Evolutionary conservation across 768 basidiomycete species (phyloP).

Genomic region (Pholiota conissans): DNA sequence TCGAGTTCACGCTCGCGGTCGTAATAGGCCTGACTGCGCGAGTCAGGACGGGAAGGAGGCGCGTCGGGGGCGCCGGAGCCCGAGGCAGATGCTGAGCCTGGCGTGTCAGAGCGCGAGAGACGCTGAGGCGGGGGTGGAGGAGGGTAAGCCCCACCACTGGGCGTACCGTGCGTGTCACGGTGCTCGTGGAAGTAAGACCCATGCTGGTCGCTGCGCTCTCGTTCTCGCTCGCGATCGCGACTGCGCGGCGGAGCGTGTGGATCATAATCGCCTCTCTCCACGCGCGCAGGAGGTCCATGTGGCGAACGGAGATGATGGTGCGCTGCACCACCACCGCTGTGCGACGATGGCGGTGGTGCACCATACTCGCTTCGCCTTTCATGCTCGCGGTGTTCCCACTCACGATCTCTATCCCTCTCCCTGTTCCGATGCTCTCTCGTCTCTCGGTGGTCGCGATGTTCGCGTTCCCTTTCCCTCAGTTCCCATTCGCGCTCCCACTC

Average conservation of each 20-base stretch:
- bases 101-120: slow-evolving; percentile 57
- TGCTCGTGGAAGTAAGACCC: slow-evolving; percentile 17
- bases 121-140: slow-evolving; percentile 3
- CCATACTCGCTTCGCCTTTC: not conserved
- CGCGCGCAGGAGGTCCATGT: slow-evolving; percentile 22
- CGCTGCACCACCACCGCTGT: slow-evolving; percentile 1
- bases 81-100: slow-evolving; percentile 54
- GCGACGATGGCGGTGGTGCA: slow-evolving; percentile 12
- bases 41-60: slow-evolving; percentile 51
- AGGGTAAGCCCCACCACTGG: slow-evolving; percentile 18
- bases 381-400: slow-evolving; percentile 28
- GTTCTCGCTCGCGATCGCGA: slow-evolving; percentile 29
- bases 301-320: slow-evolving; percentile 39
- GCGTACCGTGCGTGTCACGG: slow-evolving; percentile 15
- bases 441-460: slow-evolving; percentile 30
- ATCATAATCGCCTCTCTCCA: slow-evolving; percentile 22
- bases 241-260: slow-evolving; percentile 7
- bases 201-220: slow-evolving; percentile 16
- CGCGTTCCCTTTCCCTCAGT: slow-evolving; percentile 37
- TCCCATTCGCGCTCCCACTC: slow-evolving; percentile 49
- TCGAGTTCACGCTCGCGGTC: slow-evolving; percentile 27
- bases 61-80: slow-evolving; percentile 31
- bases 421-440: too few relatives aligned
- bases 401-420: slow-evolving; percentile 41
- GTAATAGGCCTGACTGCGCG: slow-evolving; percentile 40